Evolutionary conservation across 2,329 filamentous ascomycete genomes (phyloP).

Genomic region (Colletotrichum orchidophilum): DNA sequence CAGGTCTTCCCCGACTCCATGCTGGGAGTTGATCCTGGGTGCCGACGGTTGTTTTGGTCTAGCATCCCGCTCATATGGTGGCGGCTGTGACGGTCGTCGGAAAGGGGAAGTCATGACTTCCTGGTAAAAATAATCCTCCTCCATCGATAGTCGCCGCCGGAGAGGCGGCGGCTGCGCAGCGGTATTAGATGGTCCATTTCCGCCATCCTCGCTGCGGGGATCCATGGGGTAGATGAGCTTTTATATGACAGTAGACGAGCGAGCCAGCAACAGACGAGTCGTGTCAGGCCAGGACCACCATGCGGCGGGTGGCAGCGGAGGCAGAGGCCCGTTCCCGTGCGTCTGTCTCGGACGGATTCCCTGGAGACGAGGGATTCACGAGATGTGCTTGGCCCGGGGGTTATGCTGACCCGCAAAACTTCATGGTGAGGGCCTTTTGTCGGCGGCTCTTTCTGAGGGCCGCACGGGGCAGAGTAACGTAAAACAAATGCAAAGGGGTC

Average conservation of each 20-base stretch:
- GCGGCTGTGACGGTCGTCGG: slow-evolving; percentile 56
- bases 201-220: slow-evolving; percentile 31
- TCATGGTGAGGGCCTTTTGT: slow-evolving; percentile 35
- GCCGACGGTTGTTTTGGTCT: slow-evolving; percentile 38
- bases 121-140: slow-evolving; percentile 64
- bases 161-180: slow-evolving; percentile 48
- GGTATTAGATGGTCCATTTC: slow-evolving; percentile 39
- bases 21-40: slow-evolving; percentile 28
- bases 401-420: slow-evolving; percentile 34
- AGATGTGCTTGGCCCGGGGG: slow-evolving; percentile 33
- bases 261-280: slow-evolving; percentile 30
- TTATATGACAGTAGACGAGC: slow-evolving; percentile 29
- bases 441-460: slow-evolving; percentile 33
- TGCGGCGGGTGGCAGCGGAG: slow-evolving; percentile 30
- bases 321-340: slow-evolving; percentile 33
- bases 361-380: slow-evolving; percentile 29
- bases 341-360: slow-evolving; percentile 32
- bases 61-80: slow-evolving; percentile 51
- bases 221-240: slow-evolving; percentile 39
- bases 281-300: slow-evolving; percentile 33
- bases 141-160: slow-evolving; percentile 61
- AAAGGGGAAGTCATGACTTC: slow-evolving; percentile 58
- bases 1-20: slow-evolving; percentile 49
- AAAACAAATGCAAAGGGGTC: slow-evolving; percentile 31
- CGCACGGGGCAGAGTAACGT: slow-evolving; percentile 33